phyloP scores from a whole-genome alignment of 106 monocot genomes.

The Gastrodia elata region DNA sequence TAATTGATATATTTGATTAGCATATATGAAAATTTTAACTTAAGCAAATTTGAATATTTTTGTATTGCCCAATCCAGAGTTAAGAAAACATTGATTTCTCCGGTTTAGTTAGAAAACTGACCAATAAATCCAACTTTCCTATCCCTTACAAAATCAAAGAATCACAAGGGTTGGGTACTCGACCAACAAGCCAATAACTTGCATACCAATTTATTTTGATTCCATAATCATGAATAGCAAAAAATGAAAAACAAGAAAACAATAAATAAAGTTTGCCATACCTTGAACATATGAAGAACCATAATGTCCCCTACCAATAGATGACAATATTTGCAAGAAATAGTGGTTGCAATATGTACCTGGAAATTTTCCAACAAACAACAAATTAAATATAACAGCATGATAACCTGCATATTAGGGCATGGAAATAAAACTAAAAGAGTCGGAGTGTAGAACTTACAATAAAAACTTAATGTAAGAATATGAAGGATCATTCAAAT shows the following conservation, averaged over 20 bases:
- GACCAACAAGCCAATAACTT: background rate
- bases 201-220: background rate
- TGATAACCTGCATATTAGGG: background rate
- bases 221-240: background rate
- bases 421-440: background rate
- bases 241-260: background rate
- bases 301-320: slow-evolving; percentile 71
- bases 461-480: background rate
- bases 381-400: background rate
- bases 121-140: background rate
- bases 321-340: slow-evolving; percentile 76
- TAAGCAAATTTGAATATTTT: background rate
- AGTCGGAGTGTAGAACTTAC: background rate
- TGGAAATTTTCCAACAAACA: slow-evolving; percentile 11
- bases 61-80: background rate
- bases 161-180: background rate
- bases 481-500: background rate
- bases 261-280: slow-evolving; percentile 7
- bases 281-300: slow-evolving; percentile 83
- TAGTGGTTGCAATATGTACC: slow-evolving; percentile 93
- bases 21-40: background rate
- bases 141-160: background rate
- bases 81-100: background rate
- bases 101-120: background rate
- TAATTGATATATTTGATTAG: background rate